A percentile compares a stretch with the other conserved stretches of the same genome.
phyloP scores from a whole-genome alignment of 1,284 basidiomycete species.

The Ustilago trichophora region DNA sequence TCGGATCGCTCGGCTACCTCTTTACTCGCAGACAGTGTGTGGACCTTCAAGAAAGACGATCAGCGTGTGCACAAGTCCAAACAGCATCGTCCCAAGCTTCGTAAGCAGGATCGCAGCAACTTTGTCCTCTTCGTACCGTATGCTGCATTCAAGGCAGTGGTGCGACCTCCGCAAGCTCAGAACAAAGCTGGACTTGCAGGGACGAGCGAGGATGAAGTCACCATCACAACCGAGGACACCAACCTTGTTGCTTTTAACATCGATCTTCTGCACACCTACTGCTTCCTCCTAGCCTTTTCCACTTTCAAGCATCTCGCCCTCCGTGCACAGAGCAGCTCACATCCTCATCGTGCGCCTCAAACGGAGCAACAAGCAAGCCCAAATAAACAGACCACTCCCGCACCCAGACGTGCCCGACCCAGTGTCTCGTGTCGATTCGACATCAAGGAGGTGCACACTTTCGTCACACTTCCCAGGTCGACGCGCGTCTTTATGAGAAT shows the following conservation, averaged over 20 bases:
- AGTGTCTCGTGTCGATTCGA: constrained; percentile 32
- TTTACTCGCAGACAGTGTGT: constrained; percentile 52
- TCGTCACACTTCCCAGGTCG: constrained; percentile 62
- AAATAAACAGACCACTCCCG: neutral
- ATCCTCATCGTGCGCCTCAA: neutral
- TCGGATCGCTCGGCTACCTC: constrained; percentile 27
- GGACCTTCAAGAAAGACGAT: constrained; percentile 48
- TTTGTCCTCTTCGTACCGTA: constrained; percentile 66
- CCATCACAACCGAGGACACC: constrained; percentile 68
- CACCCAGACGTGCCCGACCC: neutral
- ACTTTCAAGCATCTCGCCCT: constrained; percentile 70
- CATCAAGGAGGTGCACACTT: constrained; percentile 59
- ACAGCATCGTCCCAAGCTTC: constrained; percentile 32
- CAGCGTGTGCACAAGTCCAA: constrained; percentile 4
- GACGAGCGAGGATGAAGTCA: constrained; percentile 67
- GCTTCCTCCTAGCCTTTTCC: constrained; percentile 74
- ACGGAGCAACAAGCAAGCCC: neutral
- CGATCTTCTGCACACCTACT: constrained; percentile 79
- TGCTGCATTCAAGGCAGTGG: constrained; percentile 52
- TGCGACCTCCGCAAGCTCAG: constrained; percentile 37
- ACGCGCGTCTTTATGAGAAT: constrained; percentile 58
- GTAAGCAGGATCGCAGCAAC: constrained; percentile 59
- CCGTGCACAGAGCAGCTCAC: neutral
- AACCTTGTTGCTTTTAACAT: constrained; percentile 70
- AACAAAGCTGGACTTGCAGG: constrained; percentile 38